Evolutionary conservation across 2,329 filamentous ascomycete genomes (phyloP).

Genomic region (Westerdykella aurantiaca): DNA sequence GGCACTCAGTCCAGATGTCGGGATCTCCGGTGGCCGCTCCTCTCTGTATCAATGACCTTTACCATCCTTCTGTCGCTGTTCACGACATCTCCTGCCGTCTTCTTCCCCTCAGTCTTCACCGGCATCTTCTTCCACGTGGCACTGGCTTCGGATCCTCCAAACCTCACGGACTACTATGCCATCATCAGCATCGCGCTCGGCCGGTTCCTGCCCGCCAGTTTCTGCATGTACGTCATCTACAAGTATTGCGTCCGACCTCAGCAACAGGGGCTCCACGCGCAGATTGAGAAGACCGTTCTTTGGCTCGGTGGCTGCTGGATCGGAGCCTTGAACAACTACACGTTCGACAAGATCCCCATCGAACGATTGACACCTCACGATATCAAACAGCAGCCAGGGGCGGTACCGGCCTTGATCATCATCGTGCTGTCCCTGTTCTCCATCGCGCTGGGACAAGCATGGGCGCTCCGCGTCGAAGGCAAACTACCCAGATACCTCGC

Average conservation of each 20-base stretch:
- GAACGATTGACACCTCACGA: conserved; percentile 87
- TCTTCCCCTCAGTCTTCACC: conserved; percentile 79
- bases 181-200: conserved; percentile 74
- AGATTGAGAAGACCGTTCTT: conserved; percentile 82
- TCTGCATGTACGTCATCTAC: conserved; percentile 83
- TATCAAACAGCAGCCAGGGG: conserved; percentile 81
- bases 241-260: conserved; percentile 72
- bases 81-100: conserved; percentile 68
- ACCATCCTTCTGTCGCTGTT: conserved; percentile 74
- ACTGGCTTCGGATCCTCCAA: conserved; percentile 80
- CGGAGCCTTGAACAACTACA: conserved; percentile 89
- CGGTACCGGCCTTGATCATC: conserved; percentile 71
- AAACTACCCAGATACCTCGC: conserved; percentile 71
- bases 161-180: conserved; percentile 58
- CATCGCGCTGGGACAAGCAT: conserved; percentile 71
- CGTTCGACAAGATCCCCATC: conserved; percentile 89
- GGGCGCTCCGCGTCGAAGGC: conserved; percentile 79
- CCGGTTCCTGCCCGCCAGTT: conserved; percentile 79
- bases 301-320: conserved; percentile 91
- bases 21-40: conserved; percentile 77
- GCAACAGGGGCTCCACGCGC: conserved; percentile 66
- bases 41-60: conserved; percentile 76
- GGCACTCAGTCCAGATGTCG: conserved; percentile 61
- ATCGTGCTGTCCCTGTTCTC: conserved; percentile 65
- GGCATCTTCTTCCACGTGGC: conserved; percentile 86